Base-by-base conservation (phyloP, 345 rosid genomes). In the Noccaea bulbosa region DNA sequence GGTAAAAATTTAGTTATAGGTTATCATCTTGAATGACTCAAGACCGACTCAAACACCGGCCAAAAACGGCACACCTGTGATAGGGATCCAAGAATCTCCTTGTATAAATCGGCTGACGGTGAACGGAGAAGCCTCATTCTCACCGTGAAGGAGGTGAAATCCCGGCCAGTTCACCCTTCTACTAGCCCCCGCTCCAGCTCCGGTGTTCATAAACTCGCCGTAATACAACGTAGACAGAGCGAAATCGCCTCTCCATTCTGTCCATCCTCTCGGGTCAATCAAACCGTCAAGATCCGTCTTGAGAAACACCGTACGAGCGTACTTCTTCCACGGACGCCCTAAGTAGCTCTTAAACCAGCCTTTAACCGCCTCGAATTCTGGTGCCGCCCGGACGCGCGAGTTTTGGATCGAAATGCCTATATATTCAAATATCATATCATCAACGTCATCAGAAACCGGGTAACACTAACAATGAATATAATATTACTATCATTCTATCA, bases 1-100 rank as follows among this genome's bases (percentile, higher is more conserved):
- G 30, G 30, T 27, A 27, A 27, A 27, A 27, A 1, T 2, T 27
- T 27, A 27, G 4, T 27, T 1, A 72, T 38, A 46, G 10, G 56
- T 6, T 43, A 40, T 17, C 16, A 39, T 7, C 16, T 37, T 16
- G 22, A 48, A 8, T 51, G 8, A 52, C 12, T 62, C 8, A 62
- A 54, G 38, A 62, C 45, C 17, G 1, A 15, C 33, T 79, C 65
- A 86, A 34, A 87, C 61, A 24, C 61, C 77, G 48, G 72, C 56
- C 32, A 5, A 33, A 70, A 80, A 85, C 3, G 96, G 91, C 67
- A 89, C 87, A 16, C 91, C 92, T 7, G 80, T 75, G 16, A 5
- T 62, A 3, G 89, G 92, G 71, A 89, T 84, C 96, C 88, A 89
- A 0, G 65, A 47, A 44, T 86, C 86, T 20, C 96, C 96, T 62